Evolutionary conservation across 2,329 filamentous ascomycete species (phyloP).

Genomic region (Neonectria punicea): DNA sequence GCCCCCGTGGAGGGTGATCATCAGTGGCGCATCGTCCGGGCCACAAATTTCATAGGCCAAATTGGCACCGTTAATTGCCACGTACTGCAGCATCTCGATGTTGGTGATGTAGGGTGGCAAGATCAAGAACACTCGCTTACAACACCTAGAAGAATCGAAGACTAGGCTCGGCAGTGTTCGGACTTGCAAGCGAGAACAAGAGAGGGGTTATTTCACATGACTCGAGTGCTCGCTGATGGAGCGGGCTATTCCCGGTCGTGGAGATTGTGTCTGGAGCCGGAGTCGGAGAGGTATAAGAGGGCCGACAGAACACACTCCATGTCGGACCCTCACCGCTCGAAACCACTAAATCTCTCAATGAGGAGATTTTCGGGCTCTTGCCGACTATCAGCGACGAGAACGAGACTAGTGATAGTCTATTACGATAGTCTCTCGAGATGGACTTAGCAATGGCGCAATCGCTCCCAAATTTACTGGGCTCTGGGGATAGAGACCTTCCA

Average conservation of each 20-base stretch:
- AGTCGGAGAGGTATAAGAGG: not conserved
- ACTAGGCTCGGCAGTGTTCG: not conserved
- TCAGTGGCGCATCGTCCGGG: constrained; percentile 23
- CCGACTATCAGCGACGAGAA: not conserved
- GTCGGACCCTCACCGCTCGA: not conserved
- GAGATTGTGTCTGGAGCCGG: not conserved
- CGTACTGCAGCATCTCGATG: constrained; percentile 18
- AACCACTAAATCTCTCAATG: not conserved
- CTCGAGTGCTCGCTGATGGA: not conserved
- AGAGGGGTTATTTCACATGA: not conserved
- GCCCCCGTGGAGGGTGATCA: constrained; percentile 34
- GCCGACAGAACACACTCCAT: not conserved
- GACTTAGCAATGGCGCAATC: not conserved
- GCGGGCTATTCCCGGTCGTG: not conserved
- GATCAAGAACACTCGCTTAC: not conserved
- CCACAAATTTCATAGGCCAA: constrained; percentile 29
- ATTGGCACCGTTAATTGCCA: constrained; percentile 26
- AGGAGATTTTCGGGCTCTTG: not conserved
- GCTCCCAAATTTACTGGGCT: not conserved
- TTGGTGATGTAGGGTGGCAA: not conserved
- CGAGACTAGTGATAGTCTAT: not conserved
- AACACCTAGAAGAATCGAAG: not conserved
- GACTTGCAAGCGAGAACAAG: not conserved
- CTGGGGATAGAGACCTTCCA: too few relatives aligned
- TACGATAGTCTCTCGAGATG: not conserved